Evolutionary conservation across 352 stramenopile species (phyloP).

Genomic region (Globisporangium solare): DNA sequence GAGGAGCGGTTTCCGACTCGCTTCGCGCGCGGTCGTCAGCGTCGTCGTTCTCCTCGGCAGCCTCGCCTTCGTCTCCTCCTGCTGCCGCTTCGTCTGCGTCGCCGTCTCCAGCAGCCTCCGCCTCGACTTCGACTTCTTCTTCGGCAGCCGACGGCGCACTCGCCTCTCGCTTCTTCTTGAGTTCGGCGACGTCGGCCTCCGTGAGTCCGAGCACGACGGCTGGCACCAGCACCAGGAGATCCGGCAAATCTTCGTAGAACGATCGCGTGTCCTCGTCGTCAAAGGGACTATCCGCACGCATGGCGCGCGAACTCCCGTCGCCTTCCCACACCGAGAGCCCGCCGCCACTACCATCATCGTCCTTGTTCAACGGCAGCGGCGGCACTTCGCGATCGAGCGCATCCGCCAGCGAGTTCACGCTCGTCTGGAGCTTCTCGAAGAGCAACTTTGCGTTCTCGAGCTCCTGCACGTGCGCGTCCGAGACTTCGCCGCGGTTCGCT

Average conservation of each 20-base stretch:
- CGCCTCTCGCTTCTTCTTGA: constrained; percentile 82
- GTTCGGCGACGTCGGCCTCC: constrained; percentile 77
- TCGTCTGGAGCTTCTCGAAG: constrained; percentile 85
- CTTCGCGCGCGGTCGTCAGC: constrained; percentile 32
- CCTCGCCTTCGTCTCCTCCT: constrained; percentile 28
- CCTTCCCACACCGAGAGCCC: constrained; percentile 70
- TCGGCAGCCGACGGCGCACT: constrained; percentile 13
- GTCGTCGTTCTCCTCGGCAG: constrained; percentile 22
- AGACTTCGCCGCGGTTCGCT: constrained; percentile 73
- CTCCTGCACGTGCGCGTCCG: constrained; percentile 68
- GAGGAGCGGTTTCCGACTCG: constrained; percentile 3
- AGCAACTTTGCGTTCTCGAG: constrained; percentile 67
- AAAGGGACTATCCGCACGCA: constrained; percentile 88
- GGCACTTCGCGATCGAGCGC: constrained; percentile 76
- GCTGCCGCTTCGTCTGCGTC: constrained; percentile 21
- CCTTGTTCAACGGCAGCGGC: constrained; percentile 50
- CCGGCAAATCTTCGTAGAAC: constrained; percentile 97
- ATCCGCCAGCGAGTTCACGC: constrained; percentile 75
- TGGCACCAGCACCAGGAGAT: constrained; percentile 93
- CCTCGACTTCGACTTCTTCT: constrained; percentile 26
- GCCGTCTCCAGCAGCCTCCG: constrained; percentile 34
- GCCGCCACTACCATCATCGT: constrained; percentile 44
- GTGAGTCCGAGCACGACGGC: constrained; percentile 91
- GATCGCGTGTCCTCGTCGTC: constrained; percentile 94
- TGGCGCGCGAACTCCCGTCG: constrained; percentile 51